Evolutionary conservation across 257 asterid species (phyloP), one percentile per base, ranked within the genome.

Genomic region (Solanum neorickii): DNA sequence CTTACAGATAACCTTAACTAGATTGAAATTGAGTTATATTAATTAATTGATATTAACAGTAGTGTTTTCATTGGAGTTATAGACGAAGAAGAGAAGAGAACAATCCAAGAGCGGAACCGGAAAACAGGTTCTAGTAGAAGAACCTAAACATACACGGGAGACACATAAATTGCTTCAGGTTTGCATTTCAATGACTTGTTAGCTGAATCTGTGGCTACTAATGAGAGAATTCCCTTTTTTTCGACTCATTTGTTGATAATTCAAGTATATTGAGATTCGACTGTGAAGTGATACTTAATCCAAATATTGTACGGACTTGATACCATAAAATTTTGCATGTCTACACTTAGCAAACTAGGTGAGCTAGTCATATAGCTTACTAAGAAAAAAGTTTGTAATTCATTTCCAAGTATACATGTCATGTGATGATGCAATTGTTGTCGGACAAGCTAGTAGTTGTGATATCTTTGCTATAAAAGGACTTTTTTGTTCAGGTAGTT

Each of bases 111-210:
- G 86, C 23, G 93, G 91, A 77, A 88, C 68, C 21, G 89, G 84
- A 70, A 91, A 88, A 46, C 82, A 84, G 86, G 89, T 69, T 3
- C 89, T 86, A 23, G 21, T 69, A 41, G 95, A 93, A 90, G 98
- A 94, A 92, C 86, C 93, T 14, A 92, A 88, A 89, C 93, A 92
- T 87, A 92, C 94, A 3, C 88, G 99, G 20, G 99, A 93, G 90
- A 97, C 99, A 35, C 99, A 97, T 95, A 95, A 93, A 89, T 91
- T 97, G 94, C 97, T 97, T 90, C 99, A 97, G 97, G 99, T 97
- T 84, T 83, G 90, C 29, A 35, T 65, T 87, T 83, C 27, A 33
- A 35, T 46, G 7, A 15, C 3, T 9, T 77, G 12, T 47, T 80
- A 80, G 11, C 66, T 80, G 7, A 16, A 46, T 37, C 65, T 15